Evolutionary conservation across 768 basidiomycete species (phyloP).

Genomic region (Cystobasidium onofrii): DNA sequence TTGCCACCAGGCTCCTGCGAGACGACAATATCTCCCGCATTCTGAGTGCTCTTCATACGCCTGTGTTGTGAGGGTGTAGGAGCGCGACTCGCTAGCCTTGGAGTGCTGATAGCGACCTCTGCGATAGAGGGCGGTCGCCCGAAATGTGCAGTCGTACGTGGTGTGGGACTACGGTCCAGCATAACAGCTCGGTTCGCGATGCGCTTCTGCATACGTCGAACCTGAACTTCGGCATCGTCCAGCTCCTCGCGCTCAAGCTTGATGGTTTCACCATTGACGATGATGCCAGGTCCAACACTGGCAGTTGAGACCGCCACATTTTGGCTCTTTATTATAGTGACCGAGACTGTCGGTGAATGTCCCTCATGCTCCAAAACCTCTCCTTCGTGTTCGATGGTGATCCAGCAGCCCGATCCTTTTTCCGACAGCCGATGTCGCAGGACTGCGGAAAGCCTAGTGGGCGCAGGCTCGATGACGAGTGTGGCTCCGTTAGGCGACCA

Average conservation of each 20-base stretch:
- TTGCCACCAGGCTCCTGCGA: neutral
- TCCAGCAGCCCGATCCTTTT: conserved; percentile 87
- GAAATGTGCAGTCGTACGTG: neutral
- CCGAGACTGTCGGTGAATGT: neutral
- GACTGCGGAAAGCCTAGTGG: conserved; percentile 69
- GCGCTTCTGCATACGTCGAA: conserved; percentile 71
- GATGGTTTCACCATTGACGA: conserved; percentile 79
- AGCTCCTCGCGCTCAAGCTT: conserved; percentile 82
- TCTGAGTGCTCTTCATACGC: neutral
- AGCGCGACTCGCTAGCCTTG: conserved; percentile 39
- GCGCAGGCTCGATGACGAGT: conserved; percentile 62
- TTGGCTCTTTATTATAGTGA: neutral
- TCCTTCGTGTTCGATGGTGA: conserved; percentile 69
- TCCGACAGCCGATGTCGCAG: conserved; percentile 75
- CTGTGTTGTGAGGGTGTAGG: neutral
- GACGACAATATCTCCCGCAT: neutral
- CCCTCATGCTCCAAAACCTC: too few species aligned
- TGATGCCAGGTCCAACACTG: conserved; percentile 71
- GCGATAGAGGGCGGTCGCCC: neutral
- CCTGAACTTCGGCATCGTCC: conserved; percentile 74
- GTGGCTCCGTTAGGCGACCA: conserved; percentile 77
- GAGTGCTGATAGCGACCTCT: conserved; percentile 42
- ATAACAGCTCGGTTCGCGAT: conserved; percentile 77
- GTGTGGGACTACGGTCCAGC: conserved; percentile 62
- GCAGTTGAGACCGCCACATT: conserved; percentile 41